Evolutionary conservation across 345 rosid species (phyloP).

Genomic region (Limnanthes douglasii): DNA sequence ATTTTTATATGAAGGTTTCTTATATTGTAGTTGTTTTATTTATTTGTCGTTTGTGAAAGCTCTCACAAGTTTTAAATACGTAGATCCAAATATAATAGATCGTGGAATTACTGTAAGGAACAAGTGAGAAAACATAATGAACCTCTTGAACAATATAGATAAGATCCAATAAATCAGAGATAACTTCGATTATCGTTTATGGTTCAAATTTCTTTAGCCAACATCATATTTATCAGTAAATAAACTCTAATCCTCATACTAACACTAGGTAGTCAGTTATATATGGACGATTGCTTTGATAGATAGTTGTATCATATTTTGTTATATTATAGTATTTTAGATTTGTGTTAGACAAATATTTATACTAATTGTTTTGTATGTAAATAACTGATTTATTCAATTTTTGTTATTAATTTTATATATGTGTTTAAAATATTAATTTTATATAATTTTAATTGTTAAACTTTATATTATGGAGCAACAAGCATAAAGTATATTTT

Average conservation of each 20-base stretch:
- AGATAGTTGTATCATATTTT: too few relatives aligned
- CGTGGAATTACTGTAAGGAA: constrained; percentile 85
- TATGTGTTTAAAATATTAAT: too few relatives aligned
- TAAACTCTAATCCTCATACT: constrained; percentile 5
- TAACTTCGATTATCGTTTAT: constrained; percentile 55
- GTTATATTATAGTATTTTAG: too few relatives aligned
- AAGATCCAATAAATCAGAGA: constrained; percentile 78
- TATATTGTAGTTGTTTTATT: constrained; percentile 14
- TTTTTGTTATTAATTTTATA: too few relatives aligned
- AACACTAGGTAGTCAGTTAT: constrained; percentile 60
- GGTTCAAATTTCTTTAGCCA: constrained; percentile 1
- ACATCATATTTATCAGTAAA: constrained; percentile 1
- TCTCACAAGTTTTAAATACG: constrained; percentile 86
- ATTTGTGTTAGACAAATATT: too few relatives aligned
- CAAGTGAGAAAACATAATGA: constrained; percentile 69
- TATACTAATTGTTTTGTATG: too few relatives aligned
- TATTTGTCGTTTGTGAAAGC: constrained; percentile 32
- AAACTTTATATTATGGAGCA: too few relatives aligned
- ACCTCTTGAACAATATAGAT: constrained; percentile 67
- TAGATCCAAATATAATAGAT: constrained; percentile 92
- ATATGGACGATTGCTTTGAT: too few relatives aligned
- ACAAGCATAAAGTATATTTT: too few relatives aligned
- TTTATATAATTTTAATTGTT: too few relatives aligned
- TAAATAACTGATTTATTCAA: too few relatives aligned
- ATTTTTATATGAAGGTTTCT: constrained; percentile 2